phyloP scores from a whole-genome alignment of 1,284 basidiomycete species.

The Ganoderma meredithae region DNA sequence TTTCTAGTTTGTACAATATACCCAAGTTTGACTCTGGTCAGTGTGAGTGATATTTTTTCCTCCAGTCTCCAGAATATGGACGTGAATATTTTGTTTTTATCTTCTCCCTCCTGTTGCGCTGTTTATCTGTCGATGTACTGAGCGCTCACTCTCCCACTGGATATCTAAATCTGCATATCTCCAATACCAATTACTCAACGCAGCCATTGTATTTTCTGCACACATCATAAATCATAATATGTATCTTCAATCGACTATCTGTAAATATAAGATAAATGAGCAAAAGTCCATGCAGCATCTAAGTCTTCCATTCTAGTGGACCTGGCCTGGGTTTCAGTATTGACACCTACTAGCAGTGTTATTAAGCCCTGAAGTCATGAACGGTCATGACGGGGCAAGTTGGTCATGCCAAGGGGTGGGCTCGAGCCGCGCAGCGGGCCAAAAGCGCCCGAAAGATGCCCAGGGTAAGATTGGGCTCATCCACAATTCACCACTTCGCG shows the following conservation, averaged over 20 bases:
- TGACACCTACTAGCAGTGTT: too few species aligned
- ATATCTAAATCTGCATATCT: conserved; percentile 15
- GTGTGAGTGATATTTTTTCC: conserved; percentile 22
- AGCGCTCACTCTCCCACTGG: not conserved
- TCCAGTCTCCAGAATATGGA: conserved; percentile 26
- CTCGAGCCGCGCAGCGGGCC: too few species aligned
- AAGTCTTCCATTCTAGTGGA: too few species aligned
- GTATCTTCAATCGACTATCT: conserved; percentile 15
- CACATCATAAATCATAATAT: conserved; percentile 21
- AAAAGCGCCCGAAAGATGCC: too few species aligned
- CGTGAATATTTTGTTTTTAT: conserved; percentile 17
- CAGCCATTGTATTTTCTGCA: conserved; percentile 16
- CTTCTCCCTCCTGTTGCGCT: conserved; percentile 1
- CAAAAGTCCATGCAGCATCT: too few species aligned
- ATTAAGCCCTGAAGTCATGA: too few species aligned
- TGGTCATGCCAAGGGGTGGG: too few species aligned
- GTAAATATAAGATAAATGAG: not conserved
- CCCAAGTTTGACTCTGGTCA: conserved; percentile 28
- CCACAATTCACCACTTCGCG: too few species aligned
- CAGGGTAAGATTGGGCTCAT: too few species aligned
- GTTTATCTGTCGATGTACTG: conserved; percentile 24
- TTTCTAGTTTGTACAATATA: conserved; percentile 33
- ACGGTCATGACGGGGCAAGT: too few species aligned
- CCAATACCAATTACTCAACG: not conserved
- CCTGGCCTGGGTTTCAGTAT: too few species aligned